Evolutionary conservation across 2,329 filamentous ascomycete species (phyloP), one percentile per base, ranked within the genome.

Genomic region (Claviceps purpurea): DNA sequence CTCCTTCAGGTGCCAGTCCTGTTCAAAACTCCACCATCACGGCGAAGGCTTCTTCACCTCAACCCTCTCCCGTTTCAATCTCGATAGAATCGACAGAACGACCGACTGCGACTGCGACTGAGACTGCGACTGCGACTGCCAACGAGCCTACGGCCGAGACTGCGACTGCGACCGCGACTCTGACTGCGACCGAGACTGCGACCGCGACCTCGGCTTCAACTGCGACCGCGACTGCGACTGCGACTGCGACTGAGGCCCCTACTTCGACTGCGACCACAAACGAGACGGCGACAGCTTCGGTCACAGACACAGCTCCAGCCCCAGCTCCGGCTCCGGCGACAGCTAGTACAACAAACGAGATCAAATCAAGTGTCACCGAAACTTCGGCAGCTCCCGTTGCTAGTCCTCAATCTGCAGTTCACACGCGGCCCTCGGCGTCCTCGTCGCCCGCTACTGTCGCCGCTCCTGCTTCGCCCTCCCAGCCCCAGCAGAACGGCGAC

Each of bases 401-500:
- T 30, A 47, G 42, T 43, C 40, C 52, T 50, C 47, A 44, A 38
- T 34, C 40, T 52, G 53, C 52, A 18, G 47, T 46, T 37, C 44
- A 39, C 34, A 44, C 40, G 8, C 41, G 50, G 45, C 34, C 53
- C 11, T 47, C 52, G 52, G 53, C 59, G 54, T 57, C 49, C 42
- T 34, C 50, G 11, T 47, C 54, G 48, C 46, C 54, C 34, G 40
- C 56, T 22, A 46, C 52, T 49, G 53, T 49, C 52, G 55, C 48
- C 50, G 52, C 54, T 49, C 50, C 53, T 48, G 46, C 49, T 39
- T 14, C 47, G 41, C 52, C 53, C 50, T 55, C 54, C 34, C 54
- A 55, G 41, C 52, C 56, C 51, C 60, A 64, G 56, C 59, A 64
- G 50, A 65, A 66, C 64, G 62, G 63, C 58, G 60, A 65, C 57